phyloP scores from a whole-genome alignment of 2,329 filamentous ascomycete genomes.

The Xylaria sp. region DNA sequence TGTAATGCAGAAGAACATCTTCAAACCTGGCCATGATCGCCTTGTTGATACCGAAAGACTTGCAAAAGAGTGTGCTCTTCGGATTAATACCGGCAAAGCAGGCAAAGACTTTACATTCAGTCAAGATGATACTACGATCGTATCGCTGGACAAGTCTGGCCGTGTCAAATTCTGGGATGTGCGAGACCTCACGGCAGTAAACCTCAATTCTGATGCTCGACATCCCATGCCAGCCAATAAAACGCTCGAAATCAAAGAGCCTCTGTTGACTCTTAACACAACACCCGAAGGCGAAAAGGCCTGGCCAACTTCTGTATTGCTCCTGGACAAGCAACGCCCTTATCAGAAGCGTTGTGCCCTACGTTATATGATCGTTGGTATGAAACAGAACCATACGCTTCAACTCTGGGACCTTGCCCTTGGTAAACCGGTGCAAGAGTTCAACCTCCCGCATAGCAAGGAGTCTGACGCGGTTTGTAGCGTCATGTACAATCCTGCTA shows the following conservation, averaged over 20 bases:
- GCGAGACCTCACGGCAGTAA: conserved; percentile 60
- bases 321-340: conserved; percentile 92
- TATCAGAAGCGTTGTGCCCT: conserved; percentile 86
- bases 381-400: conserved; percentile 98
- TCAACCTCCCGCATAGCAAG: conserved; percentile 92
- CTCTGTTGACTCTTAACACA: conserved; percentile 79
- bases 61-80: conserved; percentile 78
- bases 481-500: conserved; percentile 85
- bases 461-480: conserved; percentile 98
- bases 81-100: conserved; percentile 95
- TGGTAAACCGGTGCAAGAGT: conserved; percentile 91
- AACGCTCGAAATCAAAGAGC: conserved; percentile 74
- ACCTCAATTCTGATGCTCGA: conserved; percentile 46
- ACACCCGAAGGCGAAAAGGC: conserved; percentile 87
- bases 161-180: conserved; percentile 98
- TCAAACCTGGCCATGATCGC: conserved; percentile 59
- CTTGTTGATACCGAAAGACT: conserved; percentile 84
- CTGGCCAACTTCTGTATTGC: conserved; percentile 91
- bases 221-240: conserved; percentile 50
- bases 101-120: conserved; percentile 98
- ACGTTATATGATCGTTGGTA: conserved; percentile 91
- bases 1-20: conserved; percentile 57
- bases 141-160: conserved; percentile 93
- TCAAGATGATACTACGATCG: conserved; percentile 89
- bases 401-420: conserved; percentile 97